Base-by-base conservation (phyloP, 148 eudicot species). In the Limonium bicolor region DNA sequence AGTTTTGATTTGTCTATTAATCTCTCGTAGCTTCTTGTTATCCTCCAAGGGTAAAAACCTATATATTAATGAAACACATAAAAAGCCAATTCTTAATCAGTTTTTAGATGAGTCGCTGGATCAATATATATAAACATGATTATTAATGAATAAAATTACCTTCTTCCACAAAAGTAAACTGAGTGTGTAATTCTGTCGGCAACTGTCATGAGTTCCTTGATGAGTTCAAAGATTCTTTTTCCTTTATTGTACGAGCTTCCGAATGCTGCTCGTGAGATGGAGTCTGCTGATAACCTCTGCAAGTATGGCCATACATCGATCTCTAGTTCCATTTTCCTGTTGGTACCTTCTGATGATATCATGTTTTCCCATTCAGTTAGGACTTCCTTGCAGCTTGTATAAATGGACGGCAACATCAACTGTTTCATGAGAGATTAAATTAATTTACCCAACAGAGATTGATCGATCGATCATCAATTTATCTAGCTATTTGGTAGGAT, bases 241-340 rank as follows among this genome's bases (percentile, higher is more conserved):
- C 68, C 68, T 45, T 63, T 58, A 31, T 51, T 62, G 26, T 44
- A 63, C 19, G 38, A 56, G 27, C 68, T 63, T 11, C 68, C 62
- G 25, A 63, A 63, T n/a, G 68, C 58, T 18, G 68, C 46, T 6
- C 68, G 56, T n/a, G 68, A 63, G 12, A 63, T 63, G 6, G 50
- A 65, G 55, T 66, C 71, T 2, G 65, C 52, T 4, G 61, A 37
- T 16, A 66, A n/a, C 17, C 43, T 55, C 36, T 58, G 48, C 17
- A 68, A 50, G 46, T 58, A 18, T 36, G 74, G 69, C 65, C 58
- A 58, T 33, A 68, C 69, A 53, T 68, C 69, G 16, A 68, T 7
- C 36, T 68, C 74, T 32, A 48, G 40, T 15, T 51, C 55, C 9
- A 55, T 32, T 0, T 24, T 7, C 1, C n/a, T n/a, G n/a, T n/a